Evolutionary conservation across 192 early-diverging fungal species (phyloP).

Genomic region (Coemansia sp.): DNA sequence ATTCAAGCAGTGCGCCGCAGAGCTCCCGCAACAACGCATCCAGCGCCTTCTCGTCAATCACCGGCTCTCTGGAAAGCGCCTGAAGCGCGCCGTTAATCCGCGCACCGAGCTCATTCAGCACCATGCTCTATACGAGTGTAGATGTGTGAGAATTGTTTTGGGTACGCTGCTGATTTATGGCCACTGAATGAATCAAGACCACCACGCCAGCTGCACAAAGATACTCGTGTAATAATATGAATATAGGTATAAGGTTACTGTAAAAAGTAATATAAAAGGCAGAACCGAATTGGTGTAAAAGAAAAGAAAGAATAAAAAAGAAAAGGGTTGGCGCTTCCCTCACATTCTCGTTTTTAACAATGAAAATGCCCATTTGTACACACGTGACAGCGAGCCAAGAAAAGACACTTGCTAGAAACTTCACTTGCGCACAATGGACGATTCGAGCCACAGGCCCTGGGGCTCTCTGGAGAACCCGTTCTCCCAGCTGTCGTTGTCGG

Average conservation of each 20-base stretch:
- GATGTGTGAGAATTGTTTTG: neutral
- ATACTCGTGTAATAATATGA: no score
- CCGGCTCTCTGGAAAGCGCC: conserved; percentile 76
- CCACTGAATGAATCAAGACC: no score
- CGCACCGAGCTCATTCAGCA: conserved; percentile 87
- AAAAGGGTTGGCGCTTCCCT: neutral
- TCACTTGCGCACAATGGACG: conserved; percentile 17
- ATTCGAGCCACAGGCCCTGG: conserved; percentile 49
- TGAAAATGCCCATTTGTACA: neutral
- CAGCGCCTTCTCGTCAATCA: conserved; percentile 86
- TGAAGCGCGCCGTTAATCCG: conserved; percentile 84
- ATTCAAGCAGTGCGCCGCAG: conserved; percentile 81
- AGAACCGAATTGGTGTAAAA: neutral
- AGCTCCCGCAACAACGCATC: conserved; percentile 85
- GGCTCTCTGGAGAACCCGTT: conserved; percentile 35
- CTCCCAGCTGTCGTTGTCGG: conserved; percentile 26
- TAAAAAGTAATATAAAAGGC: conserved; percentile 8
- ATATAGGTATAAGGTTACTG: neutral
- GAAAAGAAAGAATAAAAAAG: conserved; percentile 1
- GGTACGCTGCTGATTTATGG: neutral
- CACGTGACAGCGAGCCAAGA: neutral
- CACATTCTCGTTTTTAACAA: no score
- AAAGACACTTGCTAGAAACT: no score
- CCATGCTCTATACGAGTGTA: conserved; percentile 55
- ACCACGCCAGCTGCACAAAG: no score